Base-by-base conservation (phyloP, 495 filamentous ascomycete genomes). In the Penicillium chermesinum region DNA sequence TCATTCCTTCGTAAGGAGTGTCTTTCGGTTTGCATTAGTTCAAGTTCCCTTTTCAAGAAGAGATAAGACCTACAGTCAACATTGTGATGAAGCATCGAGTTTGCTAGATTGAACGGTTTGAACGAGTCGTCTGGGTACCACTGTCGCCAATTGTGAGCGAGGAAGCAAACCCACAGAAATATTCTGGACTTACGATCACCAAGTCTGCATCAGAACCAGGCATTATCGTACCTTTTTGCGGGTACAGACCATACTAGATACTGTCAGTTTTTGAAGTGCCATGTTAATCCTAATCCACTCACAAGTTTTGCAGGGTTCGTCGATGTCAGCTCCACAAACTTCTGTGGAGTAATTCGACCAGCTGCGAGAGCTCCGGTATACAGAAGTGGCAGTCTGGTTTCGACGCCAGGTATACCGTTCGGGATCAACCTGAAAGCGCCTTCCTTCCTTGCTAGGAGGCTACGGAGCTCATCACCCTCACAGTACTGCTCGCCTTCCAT, bases 321-420 rank as follows among this genome's bases (percentile, higher is more conserved):
- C 5, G 66, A 62, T 1, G 74, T 78, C 6, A 84, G 58, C 59
- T 83, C 74, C 14, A 84, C 81, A 57, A 82, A 83, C 41, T 74
- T 77, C 47, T 74, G 73, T 2, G 76, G 50, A 0, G 67, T 60
- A 7, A 84, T 57, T 8, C 71, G 65, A n/a, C 70, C 67, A 8
- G 59, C 53, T 10, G 69, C 46, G 2, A 66, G 54, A 1, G 58
- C 58, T 7, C 45, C 51, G 14, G 63, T 69, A 42, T 74, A 66
- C 1, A 70, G 52, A 4, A 77, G 57, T 8, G 79, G 59, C 27
- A 84, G 58, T n/a, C 80, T 61, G 9, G 79, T 83, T 57, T 83
- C 80, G 7, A 84, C 63, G 0, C 81, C 81, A 0, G 80, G 78
- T n/a, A 75, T 65, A 0, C 80, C 81, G 48, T 84, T 83, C 6